Percentiles rank a stretch among this genome's conserved stretches.
Conservation (phyloP, 2,329 filamentous ascomycete species). For the Neofusicoccum sp. region DNA sequence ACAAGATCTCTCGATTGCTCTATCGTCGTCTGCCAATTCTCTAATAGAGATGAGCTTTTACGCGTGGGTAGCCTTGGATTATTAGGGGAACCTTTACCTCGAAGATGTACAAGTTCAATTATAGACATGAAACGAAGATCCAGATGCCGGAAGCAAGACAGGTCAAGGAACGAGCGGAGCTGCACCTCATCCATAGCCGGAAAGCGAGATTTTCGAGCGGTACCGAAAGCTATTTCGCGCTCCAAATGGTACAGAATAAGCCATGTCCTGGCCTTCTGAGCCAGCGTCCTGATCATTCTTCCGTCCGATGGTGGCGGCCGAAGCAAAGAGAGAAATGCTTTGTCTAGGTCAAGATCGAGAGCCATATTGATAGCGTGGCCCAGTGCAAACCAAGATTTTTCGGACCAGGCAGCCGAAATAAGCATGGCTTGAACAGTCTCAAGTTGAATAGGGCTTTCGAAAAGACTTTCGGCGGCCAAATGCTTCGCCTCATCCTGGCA, state of each 20-base stretch:
- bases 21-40: background rate
- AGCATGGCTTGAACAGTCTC: background rate
- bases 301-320: background rate
- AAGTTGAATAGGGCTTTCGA: background rate
- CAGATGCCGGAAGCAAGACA: background rate
- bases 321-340: too few species aligned
- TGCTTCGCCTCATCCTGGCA: background rate
- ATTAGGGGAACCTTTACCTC: background rate
- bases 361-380: slow-evolving; percentile 3
- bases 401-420: slow-evolving; percentile 1
- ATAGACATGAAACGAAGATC: slow-evolving; percentile 5
- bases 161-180: background rate
- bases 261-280: background rate
- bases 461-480: background rate
- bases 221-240: slow-evolving; percentile 9
- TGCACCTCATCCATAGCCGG: background rate
- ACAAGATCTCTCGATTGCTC: background rate
- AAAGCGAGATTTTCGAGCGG: background rate
- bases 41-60: background rate
- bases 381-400: slow-evolving; percentile 9
- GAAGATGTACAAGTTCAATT: background rate
- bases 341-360: background rate
- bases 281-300: background rate
- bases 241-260: slow-evolving; percentile 8
- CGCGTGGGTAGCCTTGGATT: background rate